These are phyloP conservation scores for Sordariomycetes sp. DNA, from an alignment of 2,329 filamentous ascomycete genomes.

Conservation along the genomic window DNA sequence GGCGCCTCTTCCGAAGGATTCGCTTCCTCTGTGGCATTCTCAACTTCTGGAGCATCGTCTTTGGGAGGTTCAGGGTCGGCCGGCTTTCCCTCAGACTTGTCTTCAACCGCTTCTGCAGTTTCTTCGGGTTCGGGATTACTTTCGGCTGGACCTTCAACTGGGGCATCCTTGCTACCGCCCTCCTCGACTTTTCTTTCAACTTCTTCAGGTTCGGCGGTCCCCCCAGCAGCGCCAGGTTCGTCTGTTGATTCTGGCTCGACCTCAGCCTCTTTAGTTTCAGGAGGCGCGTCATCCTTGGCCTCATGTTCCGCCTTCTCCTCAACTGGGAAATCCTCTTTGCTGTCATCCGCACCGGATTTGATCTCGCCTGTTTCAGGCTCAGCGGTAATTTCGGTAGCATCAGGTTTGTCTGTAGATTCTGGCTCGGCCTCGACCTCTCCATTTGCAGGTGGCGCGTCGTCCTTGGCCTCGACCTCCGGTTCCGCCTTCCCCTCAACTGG, in stretches of 20 bases:
- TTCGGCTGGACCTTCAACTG: neutral
- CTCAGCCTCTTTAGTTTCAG: neutral
- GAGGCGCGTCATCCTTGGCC: no score
- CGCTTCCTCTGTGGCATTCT: neutral
- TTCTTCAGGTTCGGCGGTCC: no score
- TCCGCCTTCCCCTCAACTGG: neutral
- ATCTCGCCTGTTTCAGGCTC: constrained; percentile 3
- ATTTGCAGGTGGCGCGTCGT: neutral
- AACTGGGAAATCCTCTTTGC: neutral
- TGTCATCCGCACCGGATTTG: neutral
- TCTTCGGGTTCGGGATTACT: neutral
- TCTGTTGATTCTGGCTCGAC: neutral
- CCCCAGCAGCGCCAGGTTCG: no score
- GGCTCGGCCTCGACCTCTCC: neutral
- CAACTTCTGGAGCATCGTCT: constrained; percentile 2
- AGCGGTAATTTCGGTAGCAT: constrained; percentile 4
- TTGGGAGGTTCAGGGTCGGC: neutral
- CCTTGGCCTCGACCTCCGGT: neutral
- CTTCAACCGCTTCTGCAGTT: neutral
- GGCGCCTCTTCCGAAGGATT: neutral
- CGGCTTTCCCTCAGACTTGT: neutral
- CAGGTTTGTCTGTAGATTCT: neutral
- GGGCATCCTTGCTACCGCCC: neutral
- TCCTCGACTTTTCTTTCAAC: no score
- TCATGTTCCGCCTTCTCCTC: neutral